Evolutionary conservation across 371 early-diverging fungal genomes (phyloP).

Genomic region (Basidiobolus heterosporus): DNA sequence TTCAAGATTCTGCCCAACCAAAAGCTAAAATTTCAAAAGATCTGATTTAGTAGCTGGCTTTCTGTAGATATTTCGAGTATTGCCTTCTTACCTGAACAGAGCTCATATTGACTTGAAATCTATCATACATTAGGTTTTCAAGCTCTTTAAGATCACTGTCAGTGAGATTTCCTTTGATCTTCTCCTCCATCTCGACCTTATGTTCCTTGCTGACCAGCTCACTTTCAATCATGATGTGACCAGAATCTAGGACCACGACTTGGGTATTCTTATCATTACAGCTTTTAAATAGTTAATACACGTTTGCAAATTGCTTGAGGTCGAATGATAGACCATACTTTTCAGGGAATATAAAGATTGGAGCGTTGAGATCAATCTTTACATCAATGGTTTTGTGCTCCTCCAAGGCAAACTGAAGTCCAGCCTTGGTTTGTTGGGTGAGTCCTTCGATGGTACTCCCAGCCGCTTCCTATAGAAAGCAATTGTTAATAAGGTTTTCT

Average conservation of each 20-base stretch:
- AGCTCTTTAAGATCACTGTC: constrained; percentile 49
- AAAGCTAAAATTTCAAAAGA: constrained; percentile 20
- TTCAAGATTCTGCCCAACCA: constrained; percentile 62
- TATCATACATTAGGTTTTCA: constrained; percentile 76
- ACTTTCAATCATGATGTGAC: constrained; percentile 76
- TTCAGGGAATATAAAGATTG: constrained; percentile 88
- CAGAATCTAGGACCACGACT: constrained; percentile 80
- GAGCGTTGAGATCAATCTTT: constrained; percentile 89
- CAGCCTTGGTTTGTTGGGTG: constrained; percentile 75
- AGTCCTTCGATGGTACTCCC: constrained; percentile 79
- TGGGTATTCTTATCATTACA: constrained; percentile 42
- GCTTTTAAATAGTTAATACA: constrained; percentile 14
- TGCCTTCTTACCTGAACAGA: constrained; percentile 49
- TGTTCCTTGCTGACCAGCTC: constrained; percentile 55
- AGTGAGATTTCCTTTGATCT: constrained; percentile 37
- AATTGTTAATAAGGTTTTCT: background rate
- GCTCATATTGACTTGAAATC: constrained; percentile 64
- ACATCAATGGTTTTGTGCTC: constrained; percentile 79
- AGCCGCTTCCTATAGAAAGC: constrained; percentile 38
- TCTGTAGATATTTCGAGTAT: background rate
- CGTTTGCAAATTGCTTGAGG: background rate
- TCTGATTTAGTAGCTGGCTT: background rate
- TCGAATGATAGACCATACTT: constrained; percentile 21
- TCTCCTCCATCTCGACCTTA: constrained; percentile 45
- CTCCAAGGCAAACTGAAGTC: constrained; percentile 72